These are phyloP conservation scores for Cutaneotrichosporon dermatis DNA, from an alignment of 1,284 basidiomycete species.

Conservation along the genomic window DNA sequence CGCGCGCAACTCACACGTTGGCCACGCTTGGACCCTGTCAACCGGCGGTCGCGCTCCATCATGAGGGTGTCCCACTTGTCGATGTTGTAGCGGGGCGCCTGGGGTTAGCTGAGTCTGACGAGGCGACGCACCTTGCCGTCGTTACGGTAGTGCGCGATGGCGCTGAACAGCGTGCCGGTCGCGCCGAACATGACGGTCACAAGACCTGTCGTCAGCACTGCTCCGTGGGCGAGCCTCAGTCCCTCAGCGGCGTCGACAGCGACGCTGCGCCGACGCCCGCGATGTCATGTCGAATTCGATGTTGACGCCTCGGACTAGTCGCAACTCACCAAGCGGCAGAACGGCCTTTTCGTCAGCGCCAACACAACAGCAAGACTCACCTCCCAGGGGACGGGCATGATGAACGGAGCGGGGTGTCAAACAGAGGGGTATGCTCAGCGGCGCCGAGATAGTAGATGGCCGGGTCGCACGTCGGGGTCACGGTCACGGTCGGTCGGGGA, in stretches of 20 bases:
- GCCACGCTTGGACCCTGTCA: conserved; percentile 82
- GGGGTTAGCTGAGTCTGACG: background rate
- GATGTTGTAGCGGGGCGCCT: conserved; percentile 78
- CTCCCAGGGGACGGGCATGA: conserved; percentile 90
- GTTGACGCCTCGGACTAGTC: background rate
- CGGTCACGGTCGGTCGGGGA: background rate
- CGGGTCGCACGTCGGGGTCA: too few relatives aligned
- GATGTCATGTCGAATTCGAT: background rate
- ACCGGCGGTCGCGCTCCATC: conserved; percentile 80
- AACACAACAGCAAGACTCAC: conserved; percentile 21
- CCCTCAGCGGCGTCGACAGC: background rate
- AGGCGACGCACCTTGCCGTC: conserved; percentile 71
- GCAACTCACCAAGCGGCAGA: conserved; percentile 74
- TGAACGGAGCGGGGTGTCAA: conserved; percentile 4
- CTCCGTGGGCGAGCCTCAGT: background rate
- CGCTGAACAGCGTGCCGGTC: conserved; percentile 76
- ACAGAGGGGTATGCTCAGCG: background rate
- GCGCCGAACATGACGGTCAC: conserved; percentile 82
- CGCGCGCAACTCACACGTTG: conserved; percentile 59
- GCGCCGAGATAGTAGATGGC: background rate
- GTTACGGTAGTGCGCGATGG: conserved; percentile 72
- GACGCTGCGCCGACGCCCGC: background rate
- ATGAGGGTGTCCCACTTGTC: conserved; percentile 92
- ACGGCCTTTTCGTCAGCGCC: conserved; percentile 55
- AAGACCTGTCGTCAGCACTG: conserved; percentile 57